phyloP scores from a whole-genome alignment of 768 basidiomycete genomes.

The Suillus fuscotomentosus region DNA sequence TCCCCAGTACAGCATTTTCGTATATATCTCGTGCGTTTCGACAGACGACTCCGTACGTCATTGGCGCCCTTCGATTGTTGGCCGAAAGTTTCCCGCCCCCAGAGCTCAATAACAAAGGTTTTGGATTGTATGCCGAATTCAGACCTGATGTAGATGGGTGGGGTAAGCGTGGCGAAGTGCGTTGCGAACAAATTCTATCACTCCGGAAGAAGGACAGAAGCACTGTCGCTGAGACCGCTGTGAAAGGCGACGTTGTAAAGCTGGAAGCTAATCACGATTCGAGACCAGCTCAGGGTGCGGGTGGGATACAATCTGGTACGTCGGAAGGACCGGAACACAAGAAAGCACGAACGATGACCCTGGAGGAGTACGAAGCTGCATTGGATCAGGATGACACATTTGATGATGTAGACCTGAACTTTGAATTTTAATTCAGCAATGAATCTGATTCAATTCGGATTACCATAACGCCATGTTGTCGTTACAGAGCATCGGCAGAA shows the following conservation, averaged over 20 bases:
- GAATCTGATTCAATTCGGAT: slow-evolving; percentile 13
- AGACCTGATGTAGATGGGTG: slow-evolving; percentile 80
- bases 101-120: slow-evolving; percentile 67
- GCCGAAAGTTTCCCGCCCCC: slow-evolving; percentile 55
- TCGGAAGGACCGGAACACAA: slow-evolving; percentile 36
- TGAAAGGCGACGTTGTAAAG: slow-evolving; percentile 15
- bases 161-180: slow-evolving; percentile 79
- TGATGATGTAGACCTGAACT: slow-evolving; percentile 40
- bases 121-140: slow-evolving; percentile 82
- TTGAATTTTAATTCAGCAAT: slow-evolving; percentile 11
- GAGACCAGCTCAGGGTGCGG: not conserved
- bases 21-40: slow-evolving; percentile 82
- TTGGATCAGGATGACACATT: slow-evolving; percentile 49
- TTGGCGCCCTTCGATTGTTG: slow-evolving; percentile 75
- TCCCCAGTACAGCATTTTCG: slow-evolving; percentile 73
- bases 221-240: slow-evolving; percentile 7
- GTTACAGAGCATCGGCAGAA: not conserved
- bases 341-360: slow-evolving; percentile 35
- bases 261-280: slow-evolving; percentile 19
- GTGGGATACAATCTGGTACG: slow-evolving; percentile 8
- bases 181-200: slow-evolving; percentile 65
- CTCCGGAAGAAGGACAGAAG: slow-evolving; percentile 40
- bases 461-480: not conserved
- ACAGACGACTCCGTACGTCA: slow-evolving; percentile 72
- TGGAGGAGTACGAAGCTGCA: slow-evolving; percentile 54